Evolutionary conservation across 306 rosid genomes (phyloP).

Genomic region (Lathyrus tuberosus): DNA sequence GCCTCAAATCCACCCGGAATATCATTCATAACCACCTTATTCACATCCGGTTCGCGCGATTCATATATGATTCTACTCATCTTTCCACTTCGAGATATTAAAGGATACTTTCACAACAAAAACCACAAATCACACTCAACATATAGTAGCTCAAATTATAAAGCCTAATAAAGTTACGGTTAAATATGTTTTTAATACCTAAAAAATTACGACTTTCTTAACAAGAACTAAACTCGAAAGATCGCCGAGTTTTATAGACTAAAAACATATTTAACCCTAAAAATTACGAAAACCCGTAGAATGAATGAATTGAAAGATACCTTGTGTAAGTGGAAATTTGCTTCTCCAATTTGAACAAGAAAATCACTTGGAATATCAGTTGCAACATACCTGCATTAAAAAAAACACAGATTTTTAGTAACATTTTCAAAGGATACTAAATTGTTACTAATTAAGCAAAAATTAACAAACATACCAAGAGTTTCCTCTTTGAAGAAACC

Average conservation of each 20-base stretch:
- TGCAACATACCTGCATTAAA: conserved; percentile 70
- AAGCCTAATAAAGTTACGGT: not conserved
- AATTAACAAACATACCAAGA: conserved; percentile 66
- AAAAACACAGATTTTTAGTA: not conserved
- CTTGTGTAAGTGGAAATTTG: conserved; percentile 84
- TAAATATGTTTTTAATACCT: too few relatives aligned
- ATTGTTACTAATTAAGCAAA: not conserved
- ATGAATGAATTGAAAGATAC: conserved; percentile 40
- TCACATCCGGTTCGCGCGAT: conserved; percentile 64
- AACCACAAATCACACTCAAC: conserved; percentile 29
- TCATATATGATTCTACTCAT: conserved; percentile 80
- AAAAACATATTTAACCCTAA: not conserved
- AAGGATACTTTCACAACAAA: conserved; percentile 66
- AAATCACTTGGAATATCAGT: conserved; percentile 95
- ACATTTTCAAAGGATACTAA: not conserved
- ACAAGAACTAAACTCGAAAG: not conserved
- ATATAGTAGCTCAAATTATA: not conserved
- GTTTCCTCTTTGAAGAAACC: conserved; percentile 79
- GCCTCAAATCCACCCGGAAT: conserved; percentile 91
- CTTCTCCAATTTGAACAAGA: conserved; percentile 70
- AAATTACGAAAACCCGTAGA: not conserved
- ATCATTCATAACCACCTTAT: conserved; percentile 73
- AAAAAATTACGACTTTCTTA: not conserved
- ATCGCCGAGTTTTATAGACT: not conserved
- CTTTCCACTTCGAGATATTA: conserved; percentile 94